Evolutionary conservation across 1,284 basidiomycete genomes (phyloP).

Genomic region (Athelia psychrophila): DNA sequence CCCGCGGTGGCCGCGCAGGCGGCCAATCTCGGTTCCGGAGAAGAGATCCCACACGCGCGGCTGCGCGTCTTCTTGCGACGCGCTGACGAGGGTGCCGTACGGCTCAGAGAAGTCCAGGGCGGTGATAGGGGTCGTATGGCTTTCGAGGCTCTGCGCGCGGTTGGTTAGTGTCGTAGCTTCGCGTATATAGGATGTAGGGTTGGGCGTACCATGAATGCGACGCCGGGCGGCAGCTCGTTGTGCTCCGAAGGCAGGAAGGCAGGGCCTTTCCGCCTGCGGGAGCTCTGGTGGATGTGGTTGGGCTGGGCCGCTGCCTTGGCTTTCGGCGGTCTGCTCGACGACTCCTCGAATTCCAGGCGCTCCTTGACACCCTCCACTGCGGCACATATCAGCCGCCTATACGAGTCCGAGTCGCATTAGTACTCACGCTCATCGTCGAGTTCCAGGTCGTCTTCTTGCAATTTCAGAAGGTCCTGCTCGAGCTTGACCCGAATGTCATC

Average conservation of each 20-base stretch:
- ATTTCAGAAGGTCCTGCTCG: constrained; percentile 78
- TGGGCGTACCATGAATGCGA: constrained; percentile 89
- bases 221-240: constrained; percentile 89
- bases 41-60: constrained; percentile 89
- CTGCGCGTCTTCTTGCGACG: constrained; percentile 76
- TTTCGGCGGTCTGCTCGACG: constrained; percentile 33
- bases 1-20: constrained; percentile 76
- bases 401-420: constrained; percentile 8
- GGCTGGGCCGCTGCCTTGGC: constrained; percentile 27
- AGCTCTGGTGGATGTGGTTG: constrained; percentile 54
- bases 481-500: constrained; percentile 81
- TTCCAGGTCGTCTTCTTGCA: constrained; percentile 96
- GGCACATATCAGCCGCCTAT: constrained; percentile 5
- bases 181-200: constrained; percentile 5
- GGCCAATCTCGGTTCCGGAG: constrained; percentile 77
- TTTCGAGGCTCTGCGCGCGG: constrained; percentile 68
- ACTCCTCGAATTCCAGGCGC: constrained; percentile 69
- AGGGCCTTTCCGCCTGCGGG: constrained; percentile 81
- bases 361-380: constrained; percentile 87
- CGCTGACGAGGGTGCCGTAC: constrained; percentile 90
- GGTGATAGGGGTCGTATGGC: constrained; percentile 80
- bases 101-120: constrained; percentile 96
- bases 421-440: constrained; percentile 87
- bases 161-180: constrained; percentile 2
- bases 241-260: constrained; percentile 98